phyloP scores from a whole-genome alignment of 1,139 yeast species.

The Protomyces inundatus region DNA sequence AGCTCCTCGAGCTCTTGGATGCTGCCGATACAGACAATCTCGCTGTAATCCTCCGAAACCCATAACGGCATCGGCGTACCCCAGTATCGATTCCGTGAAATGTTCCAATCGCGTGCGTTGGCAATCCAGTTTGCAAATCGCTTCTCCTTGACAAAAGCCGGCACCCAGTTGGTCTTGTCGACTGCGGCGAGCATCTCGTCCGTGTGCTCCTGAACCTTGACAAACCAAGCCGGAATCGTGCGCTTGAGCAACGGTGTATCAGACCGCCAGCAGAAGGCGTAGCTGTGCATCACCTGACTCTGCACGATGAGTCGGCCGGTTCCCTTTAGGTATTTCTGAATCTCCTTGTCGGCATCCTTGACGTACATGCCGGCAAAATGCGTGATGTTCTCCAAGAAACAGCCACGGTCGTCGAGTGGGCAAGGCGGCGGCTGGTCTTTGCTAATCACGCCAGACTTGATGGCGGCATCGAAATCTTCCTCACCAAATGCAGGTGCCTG shows the following conservation, averaged over 20 bases:
- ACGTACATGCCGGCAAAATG: slow-evolving; percentile 81
- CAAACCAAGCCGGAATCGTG: slow-evolving; percentile 98
- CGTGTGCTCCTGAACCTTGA: slow-evolving; percentile 75
- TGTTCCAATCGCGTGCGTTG: slow-evolving; percentile 98
- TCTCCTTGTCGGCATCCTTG: slow-evolving; percentile 90
- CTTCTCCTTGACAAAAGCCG: slow-evolving; percentile 80
- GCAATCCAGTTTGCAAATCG: slow-evolving; percentile 97
- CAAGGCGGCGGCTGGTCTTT: slow-evolving; percentile 75
- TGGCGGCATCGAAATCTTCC: slow-evolving; percentile 85
- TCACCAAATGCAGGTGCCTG: slow-evolving; percentile 99
- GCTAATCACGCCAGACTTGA: slow-evolving; percentile 64
- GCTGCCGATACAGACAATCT: slow-evolving; percentile 88
- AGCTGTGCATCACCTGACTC: slow-evolving; percentile 86
- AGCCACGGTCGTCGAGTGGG: slow-evolving; percentile 90
- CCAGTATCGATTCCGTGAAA: slow-evolving; percentile 98
- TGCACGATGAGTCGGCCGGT: slow-evolving; percentile 68
- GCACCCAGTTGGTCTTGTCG: slow-evolving; percentile 90
- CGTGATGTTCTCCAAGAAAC: slow-evolving; percentile 65
- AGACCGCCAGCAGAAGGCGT: slow-evolving; percentile 99
- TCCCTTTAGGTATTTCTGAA: slow-evolving; percentile 76
- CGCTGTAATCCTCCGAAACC: slow-evolving; percentile 91
- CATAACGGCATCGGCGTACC: slow-evolving; percentile 98
- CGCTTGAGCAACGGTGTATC: slow-evolving; percentile 95
- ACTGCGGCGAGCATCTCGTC: slow-evolving; percentile 87
- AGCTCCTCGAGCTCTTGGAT: slow-evolving; percentile 76